Evolutionary conservation across 2,329 filamentous ascomycete species (phyloP), one percentile per base, ranked within the genome.

Genomic region (Neonectria coccinea): DNA sequence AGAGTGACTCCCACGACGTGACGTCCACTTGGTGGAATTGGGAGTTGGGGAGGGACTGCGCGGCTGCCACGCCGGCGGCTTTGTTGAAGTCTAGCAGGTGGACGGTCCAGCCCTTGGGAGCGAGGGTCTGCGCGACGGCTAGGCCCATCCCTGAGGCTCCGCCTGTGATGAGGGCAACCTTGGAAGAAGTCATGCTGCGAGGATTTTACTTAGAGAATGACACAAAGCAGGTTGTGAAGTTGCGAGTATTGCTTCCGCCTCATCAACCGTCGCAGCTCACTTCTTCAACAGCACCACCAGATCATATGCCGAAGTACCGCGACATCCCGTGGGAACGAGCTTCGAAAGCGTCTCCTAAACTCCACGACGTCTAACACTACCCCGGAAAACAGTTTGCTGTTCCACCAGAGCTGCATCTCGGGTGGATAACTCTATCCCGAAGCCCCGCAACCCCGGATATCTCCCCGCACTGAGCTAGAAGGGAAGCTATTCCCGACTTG

Each of bases 31-130:
- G 53, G 42, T 63, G 41, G 50, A 59, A 59, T n/a, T 53, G 50
- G 16, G 47, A 47, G n/a, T 48, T 29, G 29, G 45, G 9, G 6
- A 61, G 57, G 5, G 31, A 54, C 6, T 22, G 39, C 47, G 33
- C 39, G 4, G 62, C 57, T 8, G 29, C 41, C 6, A 31, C 27
- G 12, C 53, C 56, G 9, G 52, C 57, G 9, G 51, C 52, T n/a
- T 22, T 20, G 36, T 61, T 64, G 48, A 57, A 64, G 31, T 64
- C 62, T 8, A 64, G 25, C 36, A 64, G 20, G 31, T 64, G 62
- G 10, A 64, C 47, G 5, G 39, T 61, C 62, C 57, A 64, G 39
- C 45, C 41, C 53, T 56, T 56, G 20, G 52, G 36, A 6, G 41
- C 48, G 11, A 64, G 57, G 1, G 45, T 52, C 41, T 64, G 62